These are phyloP conservation scores for Dactylellina leptospora DNA, from an alignment of 2,329 filamentous ascomycete species.

Conservation along the genomic window DNA sequence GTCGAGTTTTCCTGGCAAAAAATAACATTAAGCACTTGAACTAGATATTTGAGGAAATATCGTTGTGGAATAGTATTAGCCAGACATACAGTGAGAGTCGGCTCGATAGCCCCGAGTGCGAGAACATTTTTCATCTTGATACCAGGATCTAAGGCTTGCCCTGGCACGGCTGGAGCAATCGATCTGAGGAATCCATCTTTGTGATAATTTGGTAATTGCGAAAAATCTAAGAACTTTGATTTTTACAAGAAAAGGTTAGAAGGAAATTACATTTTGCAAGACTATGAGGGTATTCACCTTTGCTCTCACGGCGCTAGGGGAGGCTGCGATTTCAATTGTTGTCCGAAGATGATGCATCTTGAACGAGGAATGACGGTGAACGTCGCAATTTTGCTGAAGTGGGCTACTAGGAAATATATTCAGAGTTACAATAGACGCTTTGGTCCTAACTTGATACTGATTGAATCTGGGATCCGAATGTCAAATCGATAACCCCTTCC, in stretches of 20 bases:
- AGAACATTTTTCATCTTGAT: conserved; percentile 15
- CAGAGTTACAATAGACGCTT: too few species aligned
- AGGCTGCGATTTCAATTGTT: conserved; percentile 18
- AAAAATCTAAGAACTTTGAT: conserved; percentile 27
- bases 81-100: conserved; percentile 12
- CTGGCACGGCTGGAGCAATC: background rate
- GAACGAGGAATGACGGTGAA: too few species aligned
- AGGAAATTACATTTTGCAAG: background rate
- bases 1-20: conserved; percentile 16
- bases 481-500: too few species aligned
- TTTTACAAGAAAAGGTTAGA: background rate
- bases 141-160: conserved; percentile 4
- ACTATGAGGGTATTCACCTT: background rate
- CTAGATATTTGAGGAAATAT: background rate
- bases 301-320: conserved; percentile 12
- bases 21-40: background rate
- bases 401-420: too few species aligned
- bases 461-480: too few species aligned
- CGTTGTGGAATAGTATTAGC: too few species aligned
- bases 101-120: conserved; percentile 5
- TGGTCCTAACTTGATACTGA: too few species aligned
- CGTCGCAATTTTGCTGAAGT: too few species aligned
- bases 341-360: conserved; percentile 16
- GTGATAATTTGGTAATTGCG: conserved; percentile 20
- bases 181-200: conserved; percentile 18